A percentile compares a stretch with the other conserved stretches of the same genome.
phyloP scores from a whole-genome alignment of 768 basidiomycete species.

The Mycena metata region DNA sequence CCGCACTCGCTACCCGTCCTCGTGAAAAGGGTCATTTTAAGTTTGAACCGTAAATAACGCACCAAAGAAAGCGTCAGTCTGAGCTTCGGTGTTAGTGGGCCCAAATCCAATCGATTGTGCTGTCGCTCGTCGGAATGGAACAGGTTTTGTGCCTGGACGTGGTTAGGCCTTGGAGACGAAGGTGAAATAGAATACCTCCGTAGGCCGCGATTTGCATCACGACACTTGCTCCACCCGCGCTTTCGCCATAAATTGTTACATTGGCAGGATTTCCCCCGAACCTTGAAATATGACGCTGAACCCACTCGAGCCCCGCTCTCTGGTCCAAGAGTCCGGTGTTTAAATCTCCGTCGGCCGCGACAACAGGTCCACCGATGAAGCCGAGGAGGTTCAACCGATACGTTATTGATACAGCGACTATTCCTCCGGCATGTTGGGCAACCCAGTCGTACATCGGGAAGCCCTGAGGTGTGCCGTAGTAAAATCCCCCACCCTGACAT shows the following conservation, averaged over 20 bases:
- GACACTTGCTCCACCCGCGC: constrained; percentile 60
- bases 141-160: constrained; percentile 46
- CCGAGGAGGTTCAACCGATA: constrained; percentile 49
- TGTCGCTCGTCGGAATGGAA: constrained; percentile 56
- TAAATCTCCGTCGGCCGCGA: constrained; percentile 54
- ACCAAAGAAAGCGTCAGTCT: constrained; percentile 52
- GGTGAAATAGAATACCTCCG: constrained; percentile 46
- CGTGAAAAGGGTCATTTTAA: background rate
- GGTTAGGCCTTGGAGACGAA: background rate
- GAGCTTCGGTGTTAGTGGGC: constrained; percentile 47
- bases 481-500: constrained; percentile 58
- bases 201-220: constrained; percentile 61
- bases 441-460: constrained; percentile 66
- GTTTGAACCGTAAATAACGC: constrained; percentile 20
- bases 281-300: constrained; percentile 51
- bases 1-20: constrained; percentile 43
- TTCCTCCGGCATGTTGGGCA: constrained; percentile 49
- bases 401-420: constrained; percentile 52
- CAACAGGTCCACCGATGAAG: constrained; percentile 48
- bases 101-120: constrained; percentile 61
- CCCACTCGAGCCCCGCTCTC: constrained; percentile 56
- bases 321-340: constrained; percentile 60
- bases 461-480: constrained; percentile 55
- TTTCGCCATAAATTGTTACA: constrained; percentile 54
- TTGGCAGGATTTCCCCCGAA: constrained; percentile 52